phyloP scores from a whole-genome alignment of 2,329 filamentous ascomycete genomes.

The Penicillium sp. region DNA sequence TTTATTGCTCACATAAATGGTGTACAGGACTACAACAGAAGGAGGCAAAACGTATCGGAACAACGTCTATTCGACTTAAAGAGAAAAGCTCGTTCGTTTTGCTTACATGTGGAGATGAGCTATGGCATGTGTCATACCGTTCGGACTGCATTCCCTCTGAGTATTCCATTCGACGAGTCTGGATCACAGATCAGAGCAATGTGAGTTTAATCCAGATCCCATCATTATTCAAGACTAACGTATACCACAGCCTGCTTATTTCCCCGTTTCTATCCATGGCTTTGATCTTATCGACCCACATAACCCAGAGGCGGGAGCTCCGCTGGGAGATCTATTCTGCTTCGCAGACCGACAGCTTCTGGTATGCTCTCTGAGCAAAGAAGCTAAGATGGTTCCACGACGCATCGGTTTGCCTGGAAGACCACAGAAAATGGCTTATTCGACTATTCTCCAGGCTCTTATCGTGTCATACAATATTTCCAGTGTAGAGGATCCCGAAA shows the following conservation, averaged over 20 bases:
- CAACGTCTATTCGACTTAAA: conserved; percentile 39
- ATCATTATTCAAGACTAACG: background rate
- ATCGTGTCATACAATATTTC: conserved; percentile 48
- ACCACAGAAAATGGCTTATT: conserved; percentile 47
- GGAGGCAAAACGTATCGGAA: conserved; percentile 32
- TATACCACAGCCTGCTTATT: conserved; percentile 36
- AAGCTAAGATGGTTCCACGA: conserved; percentile 42
- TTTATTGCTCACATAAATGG: conserved; percentile 1
- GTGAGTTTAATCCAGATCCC: conserved; percentile 26
- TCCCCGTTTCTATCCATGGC: conserved; percentile 36
- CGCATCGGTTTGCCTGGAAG: conserved; percentile 42
- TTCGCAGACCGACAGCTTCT: conserved; percentile 50
- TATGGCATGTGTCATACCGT: conserved; percentile 39
- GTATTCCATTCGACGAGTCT: conserved; percentile 36
- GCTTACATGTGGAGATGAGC: conserved; percentile 37
- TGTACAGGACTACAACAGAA: conserved; percentile 33
- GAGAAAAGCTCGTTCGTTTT: conserved; percentile 31
- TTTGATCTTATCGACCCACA: conserved; percentile 35
- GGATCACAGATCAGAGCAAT: conserved; percentile 45
- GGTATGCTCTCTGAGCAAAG: conserved; percentile 48
- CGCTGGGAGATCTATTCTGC: conserved; percentile 49
- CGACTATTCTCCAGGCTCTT: conserved; percentile 47
- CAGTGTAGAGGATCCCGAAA: conserved; percentile 25
- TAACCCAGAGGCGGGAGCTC: conserved; percentile 19
- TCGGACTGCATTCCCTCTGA: conserved; percentile 23